Base-by-base conservation (phyloP, 2,329 filamentous ascomycete species). In the Tolypocladium inflatum region DNA sequence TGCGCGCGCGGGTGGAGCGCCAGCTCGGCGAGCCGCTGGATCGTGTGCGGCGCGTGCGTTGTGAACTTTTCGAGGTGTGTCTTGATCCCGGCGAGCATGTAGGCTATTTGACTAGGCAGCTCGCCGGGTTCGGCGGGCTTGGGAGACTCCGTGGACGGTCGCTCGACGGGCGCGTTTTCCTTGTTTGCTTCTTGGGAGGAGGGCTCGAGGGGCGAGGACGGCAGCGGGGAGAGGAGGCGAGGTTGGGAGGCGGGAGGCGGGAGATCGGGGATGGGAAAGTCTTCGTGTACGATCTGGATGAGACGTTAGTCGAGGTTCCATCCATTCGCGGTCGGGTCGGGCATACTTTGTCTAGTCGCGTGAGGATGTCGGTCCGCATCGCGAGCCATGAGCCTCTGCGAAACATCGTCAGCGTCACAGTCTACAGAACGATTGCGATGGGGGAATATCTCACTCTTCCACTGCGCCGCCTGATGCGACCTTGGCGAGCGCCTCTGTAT, bases 21-120 rank as follows among this genome's bases (percentile, higher is more conserved):
- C 37, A 97, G 86, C 77, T 99, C 94, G 26, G 91, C 85, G 26
- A 99, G 82, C 43, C 94, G 88, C 74, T 99, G 94, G 61, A 97
- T 83, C 3, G 94, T 97, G 71, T 97, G 91, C 0, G 94, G 94
- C 1, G 94, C 93, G 65, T 89, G 83, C 3, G 78, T 76, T 26
- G 82, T 70, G 72, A 99, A 99, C 63, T 81, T 82, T 3, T 77
- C 78, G 55, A 96, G 77, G 19, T 86, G 85, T 7, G 73, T 72
- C 43, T 74, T 79, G 63, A 90, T 86, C 58, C 82, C 82, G 59
- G 73, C 70, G 53, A 90, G 74, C 68, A 90, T 82, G 57, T 80
- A 78, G 58, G 79, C 74, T 55, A 93, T 77, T 61, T 86, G 85
- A 9, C 79, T 78, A 2, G 89, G 88, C 17, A 92, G 78, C 21